These are phyloP conservation scores for Saccharomycopsis babjevae DNA, from an alignment of 805 yeast species.

Conservation along the genomic window DNA sequence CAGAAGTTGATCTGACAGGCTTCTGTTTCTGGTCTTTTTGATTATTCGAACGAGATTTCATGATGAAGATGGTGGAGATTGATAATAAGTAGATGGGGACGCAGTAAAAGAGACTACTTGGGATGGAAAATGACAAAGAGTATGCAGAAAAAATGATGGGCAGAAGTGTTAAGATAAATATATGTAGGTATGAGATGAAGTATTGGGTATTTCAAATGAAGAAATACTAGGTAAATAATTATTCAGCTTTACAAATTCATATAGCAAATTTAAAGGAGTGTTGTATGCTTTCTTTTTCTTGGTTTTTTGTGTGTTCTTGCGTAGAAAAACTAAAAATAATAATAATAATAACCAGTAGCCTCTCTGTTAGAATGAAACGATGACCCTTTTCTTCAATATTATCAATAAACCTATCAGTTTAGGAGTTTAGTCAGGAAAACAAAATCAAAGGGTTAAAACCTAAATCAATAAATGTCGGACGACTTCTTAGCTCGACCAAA, in stretches of 20 bases:
- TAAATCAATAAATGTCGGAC: no score
- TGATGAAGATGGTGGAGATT: neutral
- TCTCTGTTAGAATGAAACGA: neutral
- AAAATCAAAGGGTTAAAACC: no score
- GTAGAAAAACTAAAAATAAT: neutral
- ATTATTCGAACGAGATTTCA: neutral
- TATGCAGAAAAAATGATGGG: conserved; percentile 1
- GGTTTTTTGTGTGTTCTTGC: no score
- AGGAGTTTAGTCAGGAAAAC: no score
- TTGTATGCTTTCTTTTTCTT: neutral
- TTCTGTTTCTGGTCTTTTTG: neutral
- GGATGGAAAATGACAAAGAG: neutral
- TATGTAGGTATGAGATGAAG: neutral
- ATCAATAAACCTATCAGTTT: no score
- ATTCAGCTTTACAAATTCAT: neutral
- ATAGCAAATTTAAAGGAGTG: neutral
- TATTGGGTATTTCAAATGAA: neutral
- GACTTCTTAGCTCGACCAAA: no score
- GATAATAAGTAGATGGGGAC: neutral
- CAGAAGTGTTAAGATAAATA: neutral
- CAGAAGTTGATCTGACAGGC: neutral
- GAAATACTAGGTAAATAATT: neutral
- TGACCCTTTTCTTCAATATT: neutral
- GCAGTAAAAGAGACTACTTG: conserved; percentile 1
- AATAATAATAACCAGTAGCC: neutral